phyloP scores from a whole-genome alignment of 139 green algal genomes.

The Tetratostichococcus sp. region DNA sequence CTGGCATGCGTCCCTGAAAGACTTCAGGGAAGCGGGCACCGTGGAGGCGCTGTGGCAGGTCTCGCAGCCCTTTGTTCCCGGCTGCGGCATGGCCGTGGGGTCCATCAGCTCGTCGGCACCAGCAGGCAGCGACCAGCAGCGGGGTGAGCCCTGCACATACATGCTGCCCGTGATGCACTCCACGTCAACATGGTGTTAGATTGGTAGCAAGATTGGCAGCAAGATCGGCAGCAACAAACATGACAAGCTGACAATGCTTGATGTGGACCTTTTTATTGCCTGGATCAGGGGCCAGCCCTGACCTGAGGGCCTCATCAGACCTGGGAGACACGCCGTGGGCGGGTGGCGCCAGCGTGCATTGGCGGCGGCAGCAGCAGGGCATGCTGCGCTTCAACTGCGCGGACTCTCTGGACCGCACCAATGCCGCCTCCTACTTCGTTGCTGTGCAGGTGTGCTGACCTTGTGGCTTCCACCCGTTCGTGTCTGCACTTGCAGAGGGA shows the following conservation, averaged over 20 bases:
- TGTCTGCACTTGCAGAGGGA: too few relatives aligned
- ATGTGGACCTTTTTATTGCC: too few relatives aligned
- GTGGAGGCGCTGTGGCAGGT: constrained; percentile 88
- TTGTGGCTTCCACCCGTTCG: too few relatives aligned
- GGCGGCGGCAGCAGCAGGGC: constrained; percentile 54
- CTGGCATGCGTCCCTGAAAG: constrained; percentile 93
- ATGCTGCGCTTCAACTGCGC: constrained; percentile 95
- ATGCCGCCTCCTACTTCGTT: constrained; percentile 92
- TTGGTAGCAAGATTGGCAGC: too few relatives aligned
- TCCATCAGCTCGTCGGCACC: not conserved
- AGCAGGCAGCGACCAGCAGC: not conserved
- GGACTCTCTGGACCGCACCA: constrained; percentile 96
- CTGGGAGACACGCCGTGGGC: constrained; percentile 19
- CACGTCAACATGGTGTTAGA: too few relatives aligned
- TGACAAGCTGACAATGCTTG: too few relatives aligned
- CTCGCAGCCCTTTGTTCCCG: constrained; percentile 42
- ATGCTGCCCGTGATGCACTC: too few relatives aligned
- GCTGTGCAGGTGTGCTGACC: constrained; percentile 69
- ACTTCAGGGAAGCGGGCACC: constrained; percentile 74
- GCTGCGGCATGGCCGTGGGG: not conserved
- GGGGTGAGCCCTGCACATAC: not conserved
- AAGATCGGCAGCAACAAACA: too few relatives aligned
- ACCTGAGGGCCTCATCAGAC: not conserved
- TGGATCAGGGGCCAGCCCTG: too few relatives aligned
- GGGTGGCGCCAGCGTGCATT: constrained; percentile 47